A percentile compares a stretch with the other conserved stretches of the same genome.
Conservation (phyloP, 2,329 filamentous ascomycete genomes). For the Scedosporium minutisporum region DNA sequence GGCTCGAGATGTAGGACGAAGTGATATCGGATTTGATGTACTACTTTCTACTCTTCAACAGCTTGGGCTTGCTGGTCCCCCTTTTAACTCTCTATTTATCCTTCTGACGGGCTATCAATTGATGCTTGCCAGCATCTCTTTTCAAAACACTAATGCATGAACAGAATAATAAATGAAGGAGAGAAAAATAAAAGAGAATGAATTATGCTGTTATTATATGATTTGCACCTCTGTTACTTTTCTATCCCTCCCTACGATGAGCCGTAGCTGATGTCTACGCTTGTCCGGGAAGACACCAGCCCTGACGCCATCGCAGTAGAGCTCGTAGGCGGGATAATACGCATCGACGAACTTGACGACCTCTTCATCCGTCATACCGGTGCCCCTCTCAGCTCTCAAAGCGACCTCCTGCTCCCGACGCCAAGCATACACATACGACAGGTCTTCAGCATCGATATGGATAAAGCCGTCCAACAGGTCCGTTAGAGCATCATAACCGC, state of each 20-base stretch:
- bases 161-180: not conserved
- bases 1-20: too few relatives aligned
- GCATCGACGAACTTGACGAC: conserved; percentile 64
- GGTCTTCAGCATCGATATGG: conserved; percentile 60
- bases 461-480: conserved; percentile 44
- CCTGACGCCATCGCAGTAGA: conserved; percentile 52
- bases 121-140: not conserved
- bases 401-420: conserved; percentile 69
- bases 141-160: not conserved
- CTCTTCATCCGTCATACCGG: conserved; percentile 74
- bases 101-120: not conserved
- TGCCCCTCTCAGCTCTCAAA: conserved; percentile 55
- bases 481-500: conserved; percentile 38
- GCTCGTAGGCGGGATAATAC: conserved; percentile 64
- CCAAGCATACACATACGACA: conserved; percentile 74
- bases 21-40: too few relatives aligned
- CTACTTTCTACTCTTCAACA: too few relatives aligned
- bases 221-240: conserved; percentile 46
- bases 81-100: too few relatives aligned
- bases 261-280: conserved; percentile 46
- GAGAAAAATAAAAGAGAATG: not conserved
- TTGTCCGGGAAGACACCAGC: conserved; percentile 43
- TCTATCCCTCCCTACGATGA: conserved; percentile 52
- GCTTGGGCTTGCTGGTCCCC: too few relatives aligned
- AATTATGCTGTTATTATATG: conserved; percentile 23